These are phyloP conservation scores for Nakazawaea ambrosiae DNA, from an alignment of 805 yeast species.

Conservation along the genomic window DNA sequence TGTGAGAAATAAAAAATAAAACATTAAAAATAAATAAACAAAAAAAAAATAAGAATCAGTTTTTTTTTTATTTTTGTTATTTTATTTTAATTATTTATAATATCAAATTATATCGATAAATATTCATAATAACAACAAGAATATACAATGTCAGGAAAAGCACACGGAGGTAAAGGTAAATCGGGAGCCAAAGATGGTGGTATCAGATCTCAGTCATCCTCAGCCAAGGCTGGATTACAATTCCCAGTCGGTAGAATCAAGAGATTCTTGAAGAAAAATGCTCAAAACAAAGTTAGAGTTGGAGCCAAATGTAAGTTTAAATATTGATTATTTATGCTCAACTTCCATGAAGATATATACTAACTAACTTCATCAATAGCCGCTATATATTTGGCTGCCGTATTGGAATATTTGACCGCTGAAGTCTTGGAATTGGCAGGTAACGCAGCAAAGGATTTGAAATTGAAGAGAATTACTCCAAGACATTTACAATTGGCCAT, in stretches of 20 bases:
- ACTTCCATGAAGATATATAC: conserved; percentile 22
- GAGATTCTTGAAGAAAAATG: conserved; percentile 87
- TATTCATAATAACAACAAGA: not conserved
- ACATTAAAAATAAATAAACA: not conserved
- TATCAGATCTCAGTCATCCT: conserved; percentile 68
- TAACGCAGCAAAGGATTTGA: conserved; percentile 94
- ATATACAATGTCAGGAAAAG: conserved; percentile 77
- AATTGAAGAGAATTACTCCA: conserved; percentile 95
- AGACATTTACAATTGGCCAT: conserved; percentile 95
- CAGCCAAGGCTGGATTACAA: conserved; percentile 91
- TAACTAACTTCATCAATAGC: too few species aligned
- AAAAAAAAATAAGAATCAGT: not conserved
- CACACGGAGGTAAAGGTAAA: conserved; percentile 88
- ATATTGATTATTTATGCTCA: conserved; percentile 6
- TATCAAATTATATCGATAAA: not conserved
- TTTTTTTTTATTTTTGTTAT: not conserved
- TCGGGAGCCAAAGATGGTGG: conserved; percentile 67
- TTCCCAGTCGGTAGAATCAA: conserved; percentile 99
- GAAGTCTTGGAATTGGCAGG: conserved; percentile 97
- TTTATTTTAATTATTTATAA: not conserved
- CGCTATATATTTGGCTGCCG: conserved; percentile 94
- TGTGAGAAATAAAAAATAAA: not conserved
- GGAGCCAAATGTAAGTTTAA: conserved; percentile 54
- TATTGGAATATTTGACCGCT: conserved; percentile 91
- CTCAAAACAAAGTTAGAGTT: conserved; percentile 71